Base-by-base conservation (phyloP, 306 rosid species). In the Bauhinia variegata region DNA sequence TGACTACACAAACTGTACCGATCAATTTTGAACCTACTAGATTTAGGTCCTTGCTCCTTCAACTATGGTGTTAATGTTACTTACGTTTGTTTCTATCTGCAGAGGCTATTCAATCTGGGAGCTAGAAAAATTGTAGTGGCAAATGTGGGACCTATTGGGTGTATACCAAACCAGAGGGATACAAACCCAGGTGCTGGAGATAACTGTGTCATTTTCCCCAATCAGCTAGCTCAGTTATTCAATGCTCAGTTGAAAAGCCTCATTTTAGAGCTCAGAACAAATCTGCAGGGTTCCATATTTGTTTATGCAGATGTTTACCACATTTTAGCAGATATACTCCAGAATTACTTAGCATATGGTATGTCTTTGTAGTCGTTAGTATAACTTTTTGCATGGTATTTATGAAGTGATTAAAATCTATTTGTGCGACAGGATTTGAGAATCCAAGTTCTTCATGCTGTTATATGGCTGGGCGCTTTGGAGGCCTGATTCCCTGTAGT, bases 121-220 rank as follows among this genome's bases (percentile, higher is more conserved):
- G 95, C 79, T 4, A 77, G 86, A 55, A 85, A 70, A 69, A 75
- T 85, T 15, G 48, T 81, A 6, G 86, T 81, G 78, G 67, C 68
- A 18, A 85, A 85, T 76, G 79, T 87, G 44, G 96, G 95, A 52
- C 89, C 95, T 13, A 81, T 82, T 36, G 95, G 91, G 65, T 85
- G 91, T 23, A 85, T 83, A 62, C 96, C 96, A 15, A 75, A 1
- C 60, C 77, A 83, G 62, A 83, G 91, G 62, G 95, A 87, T 30
- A n/a, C 49, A 54, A 78, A 85, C 60, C 88, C 77, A 37, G 30
- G 1, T 31, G 67, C 72, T 16, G 88, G 83, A 15, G 76, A 76
- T 38, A 37, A 15, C 14, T 90, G 96, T 43, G 83, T 72, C 8
- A 33, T 15, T 58, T 65, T 80, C 44, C 50, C 88, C 0, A 87